phyloP scores from a whole-genome alignment of 495 filamentous ascomycete genomes.

The Neurospora intermedia region DNA sequence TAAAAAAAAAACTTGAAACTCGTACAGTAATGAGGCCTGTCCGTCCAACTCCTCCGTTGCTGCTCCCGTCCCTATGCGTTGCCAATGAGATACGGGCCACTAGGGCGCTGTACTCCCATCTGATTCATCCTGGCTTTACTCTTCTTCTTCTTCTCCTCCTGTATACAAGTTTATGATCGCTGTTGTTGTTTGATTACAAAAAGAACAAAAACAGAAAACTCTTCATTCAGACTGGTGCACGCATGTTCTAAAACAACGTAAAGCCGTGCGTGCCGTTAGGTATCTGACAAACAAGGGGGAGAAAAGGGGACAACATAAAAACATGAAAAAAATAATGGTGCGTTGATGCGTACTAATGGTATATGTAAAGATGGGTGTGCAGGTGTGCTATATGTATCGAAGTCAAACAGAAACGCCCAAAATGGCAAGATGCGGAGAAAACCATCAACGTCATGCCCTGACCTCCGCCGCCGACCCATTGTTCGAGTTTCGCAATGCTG shows the following conservation, averaged over 20 bases:
- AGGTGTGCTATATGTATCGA: background rate
- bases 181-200: background rate
- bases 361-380: background rate
- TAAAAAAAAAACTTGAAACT: background rate
- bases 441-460: slow-evolving; percentile 4
- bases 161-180: background rate
- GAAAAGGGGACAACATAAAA: background rate
- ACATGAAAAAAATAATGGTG: background rate
- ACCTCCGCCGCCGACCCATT: slow-evolving; percentile 6
- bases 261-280: background rate
- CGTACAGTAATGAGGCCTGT: background rate
- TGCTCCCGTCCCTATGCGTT: background rate
- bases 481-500: slow-evolving; percentile 17
- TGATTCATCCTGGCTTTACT: background rate
- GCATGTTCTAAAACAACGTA: background rate
- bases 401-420: background rate
- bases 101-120: background rate
- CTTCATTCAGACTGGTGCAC: background rate
- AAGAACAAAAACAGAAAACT: background rate
- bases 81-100: background rate
- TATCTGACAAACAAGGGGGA: background rate
- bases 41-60: background rate
- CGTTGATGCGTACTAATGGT: background rate
- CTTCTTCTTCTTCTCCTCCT: background rate
- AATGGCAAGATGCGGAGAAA: background rate